These are phyloP conservation scores for Filosporella fistucella DNA, from an alignment of 495 filamentous ascomycete genomes.

Conservation along the genomic window DNA sequence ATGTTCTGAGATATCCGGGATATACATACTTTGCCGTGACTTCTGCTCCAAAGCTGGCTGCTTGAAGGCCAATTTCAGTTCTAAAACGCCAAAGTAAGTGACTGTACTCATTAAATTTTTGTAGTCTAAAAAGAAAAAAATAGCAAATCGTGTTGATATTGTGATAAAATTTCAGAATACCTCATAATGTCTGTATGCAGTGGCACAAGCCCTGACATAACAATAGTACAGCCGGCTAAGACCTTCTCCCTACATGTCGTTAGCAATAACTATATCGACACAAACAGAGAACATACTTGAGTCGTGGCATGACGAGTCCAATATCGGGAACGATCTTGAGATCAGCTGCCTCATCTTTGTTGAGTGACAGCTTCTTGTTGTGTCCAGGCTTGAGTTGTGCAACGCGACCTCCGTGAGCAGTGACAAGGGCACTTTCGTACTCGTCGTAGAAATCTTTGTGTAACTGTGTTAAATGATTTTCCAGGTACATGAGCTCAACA, in stretches of 20 bases:
- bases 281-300: constrained; percentile 49
- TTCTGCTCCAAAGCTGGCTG: constrained; percentile 76
- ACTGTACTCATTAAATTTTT: neutral
- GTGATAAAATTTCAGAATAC: constrained; percentile 26
- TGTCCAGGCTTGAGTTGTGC: constrained; percentile 43
- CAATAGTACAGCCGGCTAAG: constrained; percentile 64
- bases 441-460: constrained; percentile 78
- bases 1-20: constrained; percentile 12
- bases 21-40: constrained; percentile 52
- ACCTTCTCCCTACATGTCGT: constrained; percentile 37
- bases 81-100: constrained; percentile 28
- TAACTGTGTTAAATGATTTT: constrained; percentile 66
- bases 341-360: constrained; percentile 43
- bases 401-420: constrained; percentile 51
- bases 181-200: constrained; percentile 65
- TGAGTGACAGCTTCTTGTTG: constrained; percentile 22
- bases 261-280: constrained; percentile 2
- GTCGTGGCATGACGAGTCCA: constrained; percentile 68
- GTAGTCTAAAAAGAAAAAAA: neutral
- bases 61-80: constrained; percentile 80
- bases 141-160: neutral
- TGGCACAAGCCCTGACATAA: constrained; percentile 87
- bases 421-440: constrained; percentile 55
- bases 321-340: constrained; percentile 76
- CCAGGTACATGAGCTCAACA: constrained; percentile 68